Percentiles rank a stretch among this genome's conserved stretches.
Conservation (phyloP, 1,284 basidiomycete species). For the Anthracocystis panici-leucophaei region DNA sequence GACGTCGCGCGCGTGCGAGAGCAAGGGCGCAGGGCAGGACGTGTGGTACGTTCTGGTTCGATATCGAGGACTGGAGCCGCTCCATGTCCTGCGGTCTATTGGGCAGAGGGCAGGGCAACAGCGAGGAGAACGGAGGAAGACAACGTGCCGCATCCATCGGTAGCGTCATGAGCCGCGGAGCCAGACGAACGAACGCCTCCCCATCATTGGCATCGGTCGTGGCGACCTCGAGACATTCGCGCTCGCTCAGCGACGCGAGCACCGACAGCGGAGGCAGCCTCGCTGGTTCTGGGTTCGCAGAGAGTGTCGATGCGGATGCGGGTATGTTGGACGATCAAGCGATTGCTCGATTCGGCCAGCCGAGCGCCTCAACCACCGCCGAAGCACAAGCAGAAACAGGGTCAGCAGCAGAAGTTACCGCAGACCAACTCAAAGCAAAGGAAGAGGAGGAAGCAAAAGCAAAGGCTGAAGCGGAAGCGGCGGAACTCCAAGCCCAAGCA, state of each 20-base stretch:
- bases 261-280: conserved; percentile 37
- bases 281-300: conserved; percentile 27
- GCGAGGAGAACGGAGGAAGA: conserved; percentile 1
- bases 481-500: conserved; percentile 5
- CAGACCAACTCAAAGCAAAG: conserved; percentile 6
- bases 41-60: conserved; percentile 28
- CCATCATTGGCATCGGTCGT: background rate
- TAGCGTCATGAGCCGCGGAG: conserved; percentile 41
- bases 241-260: conserved; percentile 39
- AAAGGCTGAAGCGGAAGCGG: conserved; percentile 11
- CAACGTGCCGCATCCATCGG: conserved; percentile 36
- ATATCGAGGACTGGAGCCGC: conserved; percentile 21
- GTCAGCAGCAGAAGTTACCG: conserved; percentile 6
- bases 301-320: conserved; percentile 53
- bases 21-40: conserved; percentile 30
- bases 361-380: background rate
- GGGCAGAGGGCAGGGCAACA: conserved; percentile 3
- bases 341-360: conserved; percentile 43
- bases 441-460: conserved; percentile 16
- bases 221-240: conserved; percentile 24
- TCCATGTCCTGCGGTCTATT: conserved; percentile 37
- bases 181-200: conserved; percentile 10
- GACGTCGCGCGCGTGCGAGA: conserved; percentile 36
- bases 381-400: background rate
- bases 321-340: conserved; percentile 56